A percentile compares a stretch with the other conserved stretches of the same genome.
Conservation (phyloP, 805 yeast species). For the Candida boidinii region DNA sequence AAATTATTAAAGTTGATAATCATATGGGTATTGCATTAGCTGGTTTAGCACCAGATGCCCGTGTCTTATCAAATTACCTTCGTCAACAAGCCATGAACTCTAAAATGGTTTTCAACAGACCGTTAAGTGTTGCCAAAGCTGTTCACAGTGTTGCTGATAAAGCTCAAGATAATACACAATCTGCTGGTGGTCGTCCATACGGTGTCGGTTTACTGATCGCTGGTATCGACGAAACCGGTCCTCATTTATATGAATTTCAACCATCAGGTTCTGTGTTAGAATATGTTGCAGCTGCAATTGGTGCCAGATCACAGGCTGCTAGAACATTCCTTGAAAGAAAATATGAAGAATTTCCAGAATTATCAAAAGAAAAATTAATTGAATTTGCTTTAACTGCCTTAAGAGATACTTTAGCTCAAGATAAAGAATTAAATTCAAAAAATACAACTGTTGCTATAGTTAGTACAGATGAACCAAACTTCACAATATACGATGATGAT, state of each 20-base stretch:
- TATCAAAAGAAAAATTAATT: conserved; percentile 64
- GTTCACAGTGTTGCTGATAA: conserved; percentile 86
- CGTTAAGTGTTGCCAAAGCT: conserved; percentile 75
- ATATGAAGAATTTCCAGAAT: conserved; percentile 54
- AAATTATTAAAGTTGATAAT: conserved; percentile 82
- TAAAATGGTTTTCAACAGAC: conserved; percentile 76
- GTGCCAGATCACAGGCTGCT: conserved; percentile 98
- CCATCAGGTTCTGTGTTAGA: conserved; percentile 94
- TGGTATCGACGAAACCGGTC: conserved; percentile 90
- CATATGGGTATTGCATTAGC: conserved; percentile 95
- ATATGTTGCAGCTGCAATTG: conserved; percentile 90
- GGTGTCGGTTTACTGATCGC: conserved; percentile 92
- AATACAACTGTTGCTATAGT: conserved; percentile 91
- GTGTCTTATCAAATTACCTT: conserved; percentile 82
- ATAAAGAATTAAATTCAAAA: conserved; percentile 74
- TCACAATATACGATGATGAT: conserved; percentile 80
- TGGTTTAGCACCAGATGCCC: conserved; percentile 97
- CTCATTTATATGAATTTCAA: conserved; percentile 90
- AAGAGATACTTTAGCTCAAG: conserved; percentile 91
- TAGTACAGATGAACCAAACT: conserved; percentile 62
- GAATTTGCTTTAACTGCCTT: conserved; percentile 83
- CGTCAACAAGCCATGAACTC: conserved; percentile 89
- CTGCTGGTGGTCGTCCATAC: conserved; percentile 94
- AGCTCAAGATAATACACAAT: conserved; percentile 95
- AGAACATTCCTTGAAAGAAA: conserved; percentile 91